Evolutionary conservation across 192 early-diverging fungal genomes (phyloP).

Genomic region (Anaeromyces robustus): DNA sequence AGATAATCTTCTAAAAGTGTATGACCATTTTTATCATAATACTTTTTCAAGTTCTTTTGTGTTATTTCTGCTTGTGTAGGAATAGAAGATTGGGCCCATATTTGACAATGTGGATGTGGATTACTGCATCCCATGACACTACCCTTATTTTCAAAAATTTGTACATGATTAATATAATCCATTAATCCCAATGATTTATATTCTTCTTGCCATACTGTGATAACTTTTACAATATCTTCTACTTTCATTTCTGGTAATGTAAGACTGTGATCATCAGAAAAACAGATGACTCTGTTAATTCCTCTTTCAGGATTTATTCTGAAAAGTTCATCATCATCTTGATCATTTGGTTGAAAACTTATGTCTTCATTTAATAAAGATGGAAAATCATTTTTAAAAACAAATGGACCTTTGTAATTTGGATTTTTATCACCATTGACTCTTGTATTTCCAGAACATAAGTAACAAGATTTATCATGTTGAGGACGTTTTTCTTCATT

Average conservation of each 20-base stretch:
- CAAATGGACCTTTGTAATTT: conserved; percentile 57
- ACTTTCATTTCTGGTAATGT: conserved; percentile 74
- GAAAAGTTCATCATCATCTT: background rate
- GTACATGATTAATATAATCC: conserved; percentile 56
- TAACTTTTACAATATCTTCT: conserved; percentile 44
- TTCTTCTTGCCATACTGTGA: conserved; percentile 56
- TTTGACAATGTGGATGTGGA: conserved; percentile 89
- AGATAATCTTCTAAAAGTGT: conserved; percentile 72
- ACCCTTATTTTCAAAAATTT: conserved; percentile 98
- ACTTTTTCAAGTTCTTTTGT: conserved; percentile 59
- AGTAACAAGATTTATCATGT: conserved; percentile 29
- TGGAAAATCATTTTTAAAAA: conserved; percentile 88
- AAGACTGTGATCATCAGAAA: conserved; percentile 73
- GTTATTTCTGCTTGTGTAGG: background rate
- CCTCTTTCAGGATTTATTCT: conserved; percentile 32
- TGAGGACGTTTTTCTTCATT: conserved; percentile 20
- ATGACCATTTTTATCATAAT: conserved; percentile 26
- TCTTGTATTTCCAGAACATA: conserved; percentile 76
- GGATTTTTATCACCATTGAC: conserved; percentile 59
- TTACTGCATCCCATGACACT: conserved; percentile 92
- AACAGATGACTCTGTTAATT: conserved; percentile 81
- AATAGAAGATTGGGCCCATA: conserved; percentile 1
- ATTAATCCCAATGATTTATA: conserved; percentile 32
- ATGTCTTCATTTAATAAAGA: conserved; percentile 51
- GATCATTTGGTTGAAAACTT: conserved; percentile 6